phyloP scores from a whole-genome alignment of 2,329 filamentous ascomycete species.

The Beauveria varroae region DNA sequence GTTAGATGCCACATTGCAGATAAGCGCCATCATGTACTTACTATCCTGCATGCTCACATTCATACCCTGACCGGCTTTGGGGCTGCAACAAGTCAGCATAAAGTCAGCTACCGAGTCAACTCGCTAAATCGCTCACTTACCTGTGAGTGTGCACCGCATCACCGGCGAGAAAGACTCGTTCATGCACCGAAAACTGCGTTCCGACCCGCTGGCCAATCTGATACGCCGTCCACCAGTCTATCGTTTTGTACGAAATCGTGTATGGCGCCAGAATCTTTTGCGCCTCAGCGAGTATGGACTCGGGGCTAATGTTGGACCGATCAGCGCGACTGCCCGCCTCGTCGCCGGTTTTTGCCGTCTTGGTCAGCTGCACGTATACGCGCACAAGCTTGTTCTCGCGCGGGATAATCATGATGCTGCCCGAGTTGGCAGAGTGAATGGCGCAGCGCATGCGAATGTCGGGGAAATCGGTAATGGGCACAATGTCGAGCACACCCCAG shows the following conservation, averaged over 20 bases:
- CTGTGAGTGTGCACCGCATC: conserved; percentile 52
- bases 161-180: conserved; percentile 61
- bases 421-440: conserved; percentile 47
- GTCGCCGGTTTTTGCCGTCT: conserved; percentile 31
- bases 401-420: conserved; percentile 58
- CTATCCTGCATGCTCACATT: conserved; percentile 63
- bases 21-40: background rate
- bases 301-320: conserved; percentile 54
- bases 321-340: conserved; percentile 35
- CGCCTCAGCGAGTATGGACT: conserved; percentile 54
- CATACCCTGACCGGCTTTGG: conserved; percentile 65
- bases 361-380: conserved; percentile 56
- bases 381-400: conserved; percentile 56
- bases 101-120: too few species aligned
- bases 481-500: conserved; percentile 41
- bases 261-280: conserved; percentile 61
- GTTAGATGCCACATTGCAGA: conserved; percentile 1
- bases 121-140: background rate
- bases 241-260: conserved; percentile 54
- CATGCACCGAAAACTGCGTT: conserved; percentile 44
- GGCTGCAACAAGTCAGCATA: conserved; percentile 19
- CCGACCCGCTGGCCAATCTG: conserved; percentile 61
- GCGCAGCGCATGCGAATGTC: conserved; percentile 52
- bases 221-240: conserved; percentile 64
- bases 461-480: conserved; percentile 44